These are phyloP conservation scores for Paraconiothyrium sp. DNA, from an alignment of 2,329 filamentous ascomycete species.

Conservation along the genomic window DNA sequence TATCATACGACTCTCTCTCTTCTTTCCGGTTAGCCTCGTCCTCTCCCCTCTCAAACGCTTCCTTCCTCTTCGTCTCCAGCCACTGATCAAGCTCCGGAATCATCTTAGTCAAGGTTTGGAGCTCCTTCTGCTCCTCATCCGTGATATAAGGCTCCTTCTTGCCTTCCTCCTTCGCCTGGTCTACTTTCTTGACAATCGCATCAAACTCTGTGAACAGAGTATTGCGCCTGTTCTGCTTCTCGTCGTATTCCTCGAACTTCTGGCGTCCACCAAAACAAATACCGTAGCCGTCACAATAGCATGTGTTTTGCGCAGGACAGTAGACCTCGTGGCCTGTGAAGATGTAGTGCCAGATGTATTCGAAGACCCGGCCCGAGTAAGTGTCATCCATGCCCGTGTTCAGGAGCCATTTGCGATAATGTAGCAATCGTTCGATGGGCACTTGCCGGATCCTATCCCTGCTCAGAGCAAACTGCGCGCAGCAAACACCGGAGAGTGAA, in stretches of 20 bases:
- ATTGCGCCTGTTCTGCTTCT: conserved; percentile 54
- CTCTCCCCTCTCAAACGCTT: conserved; percentile 47
- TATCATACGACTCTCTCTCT: conserved; percentile 48
- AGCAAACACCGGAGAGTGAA: conserved; percentile 59
- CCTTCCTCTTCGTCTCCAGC: conserved; percentile 39
- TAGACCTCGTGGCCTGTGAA: conserved; percentile 51
- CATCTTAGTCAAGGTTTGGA: conserved; percentile 31
- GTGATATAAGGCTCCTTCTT: conserved; percentile 35
- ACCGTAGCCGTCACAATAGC: conserved; percentile 73
- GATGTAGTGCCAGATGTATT: conserved; percentile 54
- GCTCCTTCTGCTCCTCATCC: conserved; percentile 31
- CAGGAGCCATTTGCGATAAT: conserved; percentile 63
- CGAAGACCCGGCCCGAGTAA: conserved; percentile 50
- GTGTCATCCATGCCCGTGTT: conserved; percentile 49
- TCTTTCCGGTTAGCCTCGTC: conserved; percentile 40
- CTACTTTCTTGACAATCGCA: conserved; percentile 49
- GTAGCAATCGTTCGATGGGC: conserved; percentile 61
- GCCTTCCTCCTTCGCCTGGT: conserved; percentile 42
- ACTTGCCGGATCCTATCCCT: conserved; percentile 60
- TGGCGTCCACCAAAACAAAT: conserved; percentile 66
- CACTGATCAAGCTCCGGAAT: conserved; percentile 38
- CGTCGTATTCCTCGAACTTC: conserved; percentile 61
- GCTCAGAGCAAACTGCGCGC: conserved; percentile 65
- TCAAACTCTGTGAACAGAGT: conserved; percentile 53
- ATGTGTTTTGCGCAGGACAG: conserved; percentile 51